Percentiles rank a stretch among this genome's conserved stretches.
Evolutionary conservation across 2,329 filamentous ascomycete species (phyloP).

Genomic region (Fusarium begoniae): DNA sequence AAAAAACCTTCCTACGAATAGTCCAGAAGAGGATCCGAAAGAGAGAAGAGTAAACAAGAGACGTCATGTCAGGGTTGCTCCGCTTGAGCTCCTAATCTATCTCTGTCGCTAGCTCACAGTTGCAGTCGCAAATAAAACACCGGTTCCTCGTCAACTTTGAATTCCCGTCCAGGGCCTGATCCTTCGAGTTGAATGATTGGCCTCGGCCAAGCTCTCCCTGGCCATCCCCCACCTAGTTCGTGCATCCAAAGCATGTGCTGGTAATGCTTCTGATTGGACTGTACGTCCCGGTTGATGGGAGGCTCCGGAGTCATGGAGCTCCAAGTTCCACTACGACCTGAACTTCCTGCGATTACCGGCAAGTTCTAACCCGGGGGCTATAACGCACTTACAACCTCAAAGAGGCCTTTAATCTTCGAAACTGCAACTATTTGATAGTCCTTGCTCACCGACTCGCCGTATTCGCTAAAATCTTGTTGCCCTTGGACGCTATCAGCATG

Average conservation of each 20-base stretch:
- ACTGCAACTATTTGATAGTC: constrained; percentile 7
- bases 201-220: constrained; percentile 23
- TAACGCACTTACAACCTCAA: constrained; percentile 22
- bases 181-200: constrained; percentile 25
- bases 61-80: constrained; percentile 24
- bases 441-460: constrained; percentile 30
- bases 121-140: constrained; percentile 19
- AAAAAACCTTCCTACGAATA: constrained; percentile 2
- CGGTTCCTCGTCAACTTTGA: constrained; percentile 15
- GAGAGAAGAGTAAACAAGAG: constrained; percentile 36
- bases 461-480: constrained; percentile 16
- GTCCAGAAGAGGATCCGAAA: background rate
- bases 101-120: constrained; percentile 19
- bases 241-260: constrained; percentile 34
- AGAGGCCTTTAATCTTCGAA: constrained; percentile 9
- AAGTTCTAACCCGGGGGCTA: constrained; percentile 7
- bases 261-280: constrained; percentile 45
- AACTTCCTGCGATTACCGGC: constrained; percentile 28
- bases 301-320: constrained; percentile 43
- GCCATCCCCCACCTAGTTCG: constrained; percentile 32
- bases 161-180: constrained; percentile 22
- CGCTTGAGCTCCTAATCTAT: constrained; percentile 24
- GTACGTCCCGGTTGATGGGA: constrained; percentile 38
- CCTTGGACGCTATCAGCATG: constrained; percentile 33
- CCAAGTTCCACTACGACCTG: constrained; percentile 22